Evolutionary conservation across 225 moss, liverwort and hornwort species (phyloP).

Genomic region (Bryum argenteum): DNA sequence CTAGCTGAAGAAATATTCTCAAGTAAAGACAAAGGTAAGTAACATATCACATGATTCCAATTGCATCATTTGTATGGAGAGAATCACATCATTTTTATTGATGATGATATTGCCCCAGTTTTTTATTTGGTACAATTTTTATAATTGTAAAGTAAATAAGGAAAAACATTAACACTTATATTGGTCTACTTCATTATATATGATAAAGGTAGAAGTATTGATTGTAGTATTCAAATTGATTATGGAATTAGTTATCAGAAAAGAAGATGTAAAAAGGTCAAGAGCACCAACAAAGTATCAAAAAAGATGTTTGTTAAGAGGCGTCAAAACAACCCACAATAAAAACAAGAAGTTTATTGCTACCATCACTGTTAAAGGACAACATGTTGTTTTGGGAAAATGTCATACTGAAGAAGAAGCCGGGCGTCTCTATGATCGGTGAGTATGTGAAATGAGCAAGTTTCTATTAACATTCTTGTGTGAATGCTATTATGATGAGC

Average conservation of each 20-base stretch:
- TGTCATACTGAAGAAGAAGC: constrained; percentile 53
- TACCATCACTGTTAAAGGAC: constrained; percentile 57
- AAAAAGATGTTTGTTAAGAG: constrained; percentile 48
- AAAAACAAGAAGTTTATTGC: constrained; percentile 54
- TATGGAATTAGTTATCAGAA: constrained; percentile 35
- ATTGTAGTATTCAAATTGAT: constrained; percentile 30
- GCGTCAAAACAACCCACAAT: constrained; percentile 56
- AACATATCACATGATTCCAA: neutral
- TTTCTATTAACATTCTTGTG: neutral
- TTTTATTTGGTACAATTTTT: neutral
- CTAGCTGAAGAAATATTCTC: constrained; percentile 26
- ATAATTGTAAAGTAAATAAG: too few species aligned
- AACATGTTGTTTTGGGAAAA: constrained; percentile 53
- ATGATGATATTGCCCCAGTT: neutral
- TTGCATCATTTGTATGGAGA: rapidly evolving
- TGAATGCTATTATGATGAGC: neutral
- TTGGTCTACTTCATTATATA: too few species aligned
- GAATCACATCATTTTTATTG: neutral
- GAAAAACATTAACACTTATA: too few species aligned
- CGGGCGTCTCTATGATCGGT: constrained; percentile 56
- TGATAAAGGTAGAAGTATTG: too few species aligned
- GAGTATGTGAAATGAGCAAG: neutral
- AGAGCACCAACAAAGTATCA: constrained; percentile 36
- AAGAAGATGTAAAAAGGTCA: constrained; percentile 32
- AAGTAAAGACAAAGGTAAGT: constrained; percentile 44